These are phyloP conservation scores for Tolypocladium ovalisporum DNA, from an alignment of 2,329 filamentous ascomycete species.

Conservation along the genomic window DNA sequence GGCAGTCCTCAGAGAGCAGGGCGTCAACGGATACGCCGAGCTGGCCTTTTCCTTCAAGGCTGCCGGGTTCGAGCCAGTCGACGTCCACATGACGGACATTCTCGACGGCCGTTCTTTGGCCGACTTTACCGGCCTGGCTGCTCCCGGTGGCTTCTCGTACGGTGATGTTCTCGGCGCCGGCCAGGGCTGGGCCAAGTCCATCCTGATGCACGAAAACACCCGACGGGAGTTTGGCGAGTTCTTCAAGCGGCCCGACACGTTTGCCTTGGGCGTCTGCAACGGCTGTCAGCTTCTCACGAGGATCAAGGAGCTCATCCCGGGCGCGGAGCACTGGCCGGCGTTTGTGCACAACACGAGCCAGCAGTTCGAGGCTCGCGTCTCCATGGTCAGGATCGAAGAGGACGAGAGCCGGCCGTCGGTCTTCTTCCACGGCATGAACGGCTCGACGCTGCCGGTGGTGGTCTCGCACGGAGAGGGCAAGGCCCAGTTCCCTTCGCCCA, in stretches of 20 bases:
- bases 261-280: slow-evolving; percentile 90
- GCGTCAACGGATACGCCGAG: slow-evolving; percentile 91
- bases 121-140: slow-evolving; percentile 78
- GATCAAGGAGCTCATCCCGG: slow-evolving; percentile 70
- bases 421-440: slow-evolving; percentile 83
- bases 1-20: slow-evolving; percentile 89
- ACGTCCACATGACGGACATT: slow-evolving; percentile 95
- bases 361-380: slow-evolving; percentile 82
- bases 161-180: slow-evolving; percentile 81
- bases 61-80: slow-evolving; percentile 83
- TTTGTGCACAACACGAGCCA: slow-evolving; percentile 78
- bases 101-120: slow-evolving; percentile 68
- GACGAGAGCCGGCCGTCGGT: slow-evolving; percentile 51
- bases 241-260: slow-evolving; percentile 82
- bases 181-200: slow-evolving; percentile 90
- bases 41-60: slow-evolving; percentile 94
- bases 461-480: slow-evolving; percentile 88
- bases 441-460: slow-evolving; percentile 71
- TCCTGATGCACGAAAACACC: slow-evolving; percentile 70
- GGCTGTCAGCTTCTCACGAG: slow-evolving; percentile 91
- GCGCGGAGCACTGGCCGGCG: slow-evolving; percentile 71
- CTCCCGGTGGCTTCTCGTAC: slow-evolving; percentile 96
- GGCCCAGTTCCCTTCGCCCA: slow-evolving; percentile 54
- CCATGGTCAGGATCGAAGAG: slow-evolving; percentile 69
- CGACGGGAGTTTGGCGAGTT: slow-evolving; percentile 72